Evolutionary conservation across 345 rosid species (phyloP).

Genomic region (Citropsis articulata): DNA sequence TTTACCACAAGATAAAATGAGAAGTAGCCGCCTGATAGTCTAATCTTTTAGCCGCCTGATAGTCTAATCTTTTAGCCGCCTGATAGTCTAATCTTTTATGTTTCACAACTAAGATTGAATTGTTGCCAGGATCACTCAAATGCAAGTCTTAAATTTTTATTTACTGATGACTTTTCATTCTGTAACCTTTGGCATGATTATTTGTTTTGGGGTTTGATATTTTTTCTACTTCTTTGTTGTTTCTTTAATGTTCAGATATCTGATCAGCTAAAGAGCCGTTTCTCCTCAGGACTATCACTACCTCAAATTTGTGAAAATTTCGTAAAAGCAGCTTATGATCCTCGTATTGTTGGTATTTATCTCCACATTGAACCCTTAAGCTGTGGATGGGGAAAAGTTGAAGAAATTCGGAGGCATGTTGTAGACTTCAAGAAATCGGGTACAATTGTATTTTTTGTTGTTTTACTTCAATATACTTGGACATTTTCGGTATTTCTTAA

Average conservation of each 20-base stretch:
- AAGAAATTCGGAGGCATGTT: constrained; percentile 84
- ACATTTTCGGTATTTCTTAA: background rate
- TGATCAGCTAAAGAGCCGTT: constrained; percentile 93
- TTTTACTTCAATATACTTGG: background rate
- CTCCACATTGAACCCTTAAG: constrained; percentile 79
- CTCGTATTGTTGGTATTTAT: constrained; percentile 85
- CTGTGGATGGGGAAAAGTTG: constrained; percentile 97
- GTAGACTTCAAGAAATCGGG: constrained; percentile 92
- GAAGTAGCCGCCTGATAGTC: background rate
- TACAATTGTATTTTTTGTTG: constrained; percentile 18
- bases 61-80: no score
- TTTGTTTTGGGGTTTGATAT: constrained; percentile 12
- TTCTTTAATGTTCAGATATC: constrained; percentile 59
- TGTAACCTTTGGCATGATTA: background rate
- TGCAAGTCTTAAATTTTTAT: background rate
- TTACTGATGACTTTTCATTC: background rate
- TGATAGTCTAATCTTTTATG: background rate
- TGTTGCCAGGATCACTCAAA: background rate
- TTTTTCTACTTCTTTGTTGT: background rate
- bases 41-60: background rate
- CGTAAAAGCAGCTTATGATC: constrained; percentile 86
- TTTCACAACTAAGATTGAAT: background rate
- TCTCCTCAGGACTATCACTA: constrained; percentile 76
- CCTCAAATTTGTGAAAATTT: constrained; percentile 91
- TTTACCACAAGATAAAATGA: background rate